Evolutionary conservation across 257 asterid genomes (phyloP).

Genomic region (Rauvolfia tetraphylla): DNA sequence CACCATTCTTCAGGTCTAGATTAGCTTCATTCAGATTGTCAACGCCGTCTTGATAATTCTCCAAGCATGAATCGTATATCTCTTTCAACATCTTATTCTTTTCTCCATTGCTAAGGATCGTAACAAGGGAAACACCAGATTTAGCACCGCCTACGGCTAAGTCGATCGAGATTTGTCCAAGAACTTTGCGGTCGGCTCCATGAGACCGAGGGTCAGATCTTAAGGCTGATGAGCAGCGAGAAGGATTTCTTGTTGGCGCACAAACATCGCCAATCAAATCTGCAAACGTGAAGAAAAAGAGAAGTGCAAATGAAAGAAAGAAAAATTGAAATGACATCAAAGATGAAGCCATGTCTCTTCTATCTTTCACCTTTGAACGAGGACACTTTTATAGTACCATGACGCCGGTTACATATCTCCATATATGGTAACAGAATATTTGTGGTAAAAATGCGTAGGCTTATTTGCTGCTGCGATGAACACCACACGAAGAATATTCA

Average conservation of each 20-base stretch:
- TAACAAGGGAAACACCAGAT: background rate
- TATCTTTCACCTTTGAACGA: too few species aligned
- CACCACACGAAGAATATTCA: too few species aligned
- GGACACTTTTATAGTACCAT: too few species aligned
- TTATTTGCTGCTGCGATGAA: too few species aligned
- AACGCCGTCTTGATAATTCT: slow-evolving; percentile 13
- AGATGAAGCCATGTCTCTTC: background rate
- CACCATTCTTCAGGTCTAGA: background rate
- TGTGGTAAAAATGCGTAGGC: too few species aligned
- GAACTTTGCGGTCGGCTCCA: slow-evolving; percentile 14
- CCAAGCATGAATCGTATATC: slow-evolving; percentile 24
- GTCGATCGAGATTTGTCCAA: slow-evolving; percentile 15
- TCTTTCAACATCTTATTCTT: background rate
- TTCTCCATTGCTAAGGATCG: background rate
- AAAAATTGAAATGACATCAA: background rate
- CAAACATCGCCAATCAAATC: slow-evolving; percentile 34
- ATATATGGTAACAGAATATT: too few species aligned
- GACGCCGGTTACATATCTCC: too few species aligned
- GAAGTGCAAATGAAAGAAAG: background rate
- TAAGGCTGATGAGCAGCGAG: slow-evolving; percentile 11
- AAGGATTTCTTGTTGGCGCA: background rate
- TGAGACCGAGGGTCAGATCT: slow-evolving; percentile 24
- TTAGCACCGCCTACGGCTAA: background rate
- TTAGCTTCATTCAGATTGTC: slow-evolving; percentile 10
- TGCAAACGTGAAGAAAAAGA: slow-evolving; percentile 7